Evolutionary conservation across 1,284 basidiomycete genomes (phyloP), one percentile per base, ranked within the genome.

Genomic region (Cryptococcus floricola): DNA sequence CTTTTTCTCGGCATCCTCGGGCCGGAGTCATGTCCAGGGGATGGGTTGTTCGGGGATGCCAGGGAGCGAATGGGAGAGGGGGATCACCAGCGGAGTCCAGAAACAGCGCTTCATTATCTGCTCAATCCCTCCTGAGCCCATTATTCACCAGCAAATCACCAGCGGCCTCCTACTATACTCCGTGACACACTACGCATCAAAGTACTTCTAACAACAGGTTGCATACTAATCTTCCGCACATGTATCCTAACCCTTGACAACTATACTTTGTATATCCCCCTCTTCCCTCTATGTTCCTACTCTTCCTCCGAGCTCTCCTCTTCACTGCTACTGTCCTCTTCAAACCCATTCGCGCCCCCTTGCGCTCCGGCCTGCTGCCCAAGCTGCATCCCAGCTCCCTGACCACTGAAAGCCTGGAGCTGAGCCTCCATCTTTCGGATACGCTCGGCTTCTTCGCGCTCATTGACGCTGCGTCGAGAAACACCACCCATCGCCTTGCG

Each of bases 401-500:
- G 18, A 34, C 63, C 53, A 52, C 73, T 67, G 53, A 74, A 76
- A 42, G 61, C 64, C 60, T 72, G 63, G 14, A 76, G 55, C 56
- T 76, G 71, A 39, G 86, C 85, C 76, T 96, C 91, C 54, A 96
- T 82, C 73, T 85, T 82, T 52, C 88, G 83, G 68, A 95, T 95
- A 79, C 92, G 90, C 79, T 91, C 76, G 8, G 70, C 71, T 59
- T 79, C 77, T 48, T 73, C 71, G 27, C 72, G 66, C 63, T 78
- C 78, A 62, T 79, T 77, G 65, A 78, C 77, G 56, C 69, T 90
- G 81, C 92, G 92, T 59, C 89, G 85, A 72, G 91, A 89, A 52
- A 90, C 79, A 3, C 90, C 90, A 49, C 91, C 91, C 4, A 89
- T 91, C 1, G 88, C 87, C 86, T 90, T 65, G 83, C 85, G 39